These are phyloP conservation scores for Diplodia sapinea DNA, from an alignment of 2,329 filamentous ascomycete genomes.

Conservation along the genomic window DNA sequence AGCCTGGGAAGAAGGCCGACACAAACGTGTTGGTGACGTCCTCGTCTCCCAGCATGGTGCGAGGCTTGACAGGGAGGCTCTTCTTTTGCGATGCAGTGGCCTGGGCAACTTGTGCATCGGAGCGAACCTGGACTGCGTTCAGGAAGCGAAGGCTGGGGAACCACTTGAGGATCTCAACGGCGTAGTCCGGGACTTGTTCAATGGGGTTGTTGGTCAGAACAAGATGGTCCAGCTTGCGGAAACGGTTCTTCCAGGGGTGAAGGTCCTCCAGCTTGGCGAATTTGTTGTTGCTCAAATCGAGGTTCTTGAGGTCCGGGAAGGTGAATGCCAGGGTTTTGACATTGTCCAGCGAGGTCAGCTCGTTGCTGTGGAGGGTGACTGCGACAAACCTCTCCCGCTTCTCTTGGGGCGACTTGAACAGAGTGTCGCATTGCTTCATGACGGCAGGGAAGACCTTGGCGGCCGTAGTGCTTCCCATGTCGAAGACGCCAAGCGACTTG, in stretches of 20 bases:
- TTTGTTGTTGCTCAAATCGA: conserved; percentile 86
- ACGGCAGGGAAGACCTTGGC: conserved; percentile 91
- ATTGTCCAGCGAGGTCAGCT: conserved; percentile 71
- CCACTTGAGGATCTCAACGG: conserved; percentile 75
- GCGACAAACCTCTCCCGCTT: conserved; percentile 81
- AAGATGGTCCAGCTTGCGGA: conserved; percentile 79
- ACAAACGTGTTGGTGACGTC: conserved; percentile 79
- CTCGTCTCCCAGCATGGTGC: conserved; percentile 75
- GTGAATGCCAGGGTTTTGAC: conserved; percentile 78
- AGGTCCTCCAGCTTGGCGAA: conserved; percentile 72
- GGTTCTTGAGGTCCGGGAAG: conserved; percentile 83
- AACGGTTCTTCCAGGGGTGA: conserved; percentile 77
- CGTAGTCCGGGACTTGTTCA: conserved; percentile 58
- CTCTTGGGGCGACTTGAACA: conserved; percentile 73
- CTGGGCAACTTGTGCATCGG: conserved; percentile 67
- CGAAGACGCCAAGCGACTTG: conserved; percentile 76
- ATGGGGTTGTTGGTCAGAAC: conserved; percentile 80
- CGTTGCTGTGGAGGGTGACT: conserved; percentile 81
- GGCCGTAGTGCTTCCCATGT: conserved; percentile 66
- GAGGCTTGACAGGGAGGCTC: conserved; percentile 66
- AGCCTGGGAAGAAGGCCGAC: conserved; percentile 73
- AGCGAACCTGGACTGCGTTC: conserved; percentile 76
- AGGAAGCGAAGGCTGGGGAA: conserved; percentile 81
- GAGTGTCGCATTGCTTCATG: conserved; percentile 81
- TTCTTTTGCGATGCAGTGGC: conserved; percentile 45